Base-by-base conservation (phyloP, 176 grass and related monocot genomes). In the Zea luxurians region DNA sequence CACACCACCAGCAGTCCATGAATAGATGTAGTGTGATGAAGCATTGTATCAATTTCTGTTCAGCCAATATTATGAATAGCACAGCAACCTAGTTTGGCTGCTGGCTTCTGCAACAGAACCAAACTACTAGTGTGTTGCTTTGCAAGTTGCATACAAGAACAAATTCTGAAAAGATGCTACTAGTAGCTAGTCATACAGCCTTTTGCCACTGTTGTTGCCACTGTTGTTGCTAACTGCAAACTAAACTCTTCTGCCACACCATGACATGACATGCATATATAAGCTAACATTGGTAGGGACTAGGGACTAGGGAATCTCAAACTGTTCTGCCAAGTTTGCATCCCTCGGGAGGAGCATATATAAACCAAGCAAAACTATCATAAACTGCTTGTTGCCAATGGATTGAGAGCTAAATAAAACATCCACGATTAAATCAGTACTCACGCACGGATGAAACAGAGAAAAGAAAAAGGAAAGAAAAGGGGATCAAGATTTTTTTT, bases 111-210 rank as follows among this genome's bases (percentile, higher is more conserved):
- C 66, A 74, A 15, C 18, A 54, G 15, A 54, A 54, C 6, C 68
- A 73, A 73, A 72, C 44, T 47, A 11, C 48, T 58, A 20, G 7
- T 27, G 7, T 27, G 27, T 27, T 58, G 20, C 34, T 70, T 15
- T 48, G 67, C 75, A 78, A 78, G 68, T 18, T 79, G 66, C 58
- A 48, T 88, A 53, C 50, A 79, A 78, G 86, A 88, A 59, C 18
- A 88, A 79, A 74, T 88, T 67, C 43, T 68, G 64, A 80, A 27
- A 1, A 83, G 27, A 71, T 72, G n/a, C 41, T 77, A 65, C 64
- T 42, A 71, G 27, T 27, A 27, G 66, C 73, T 49, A 60, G 41
- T 3, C 61, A 46, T 58, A 53, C 40, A 79, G 40, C 21, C 13
- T 78, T 82, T 11, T 70, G 54, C 37, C 78, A 73, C 49, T 50